Conservation (phyloP, 306 rosid genomes). For the Rubus idaeus region DNA sequence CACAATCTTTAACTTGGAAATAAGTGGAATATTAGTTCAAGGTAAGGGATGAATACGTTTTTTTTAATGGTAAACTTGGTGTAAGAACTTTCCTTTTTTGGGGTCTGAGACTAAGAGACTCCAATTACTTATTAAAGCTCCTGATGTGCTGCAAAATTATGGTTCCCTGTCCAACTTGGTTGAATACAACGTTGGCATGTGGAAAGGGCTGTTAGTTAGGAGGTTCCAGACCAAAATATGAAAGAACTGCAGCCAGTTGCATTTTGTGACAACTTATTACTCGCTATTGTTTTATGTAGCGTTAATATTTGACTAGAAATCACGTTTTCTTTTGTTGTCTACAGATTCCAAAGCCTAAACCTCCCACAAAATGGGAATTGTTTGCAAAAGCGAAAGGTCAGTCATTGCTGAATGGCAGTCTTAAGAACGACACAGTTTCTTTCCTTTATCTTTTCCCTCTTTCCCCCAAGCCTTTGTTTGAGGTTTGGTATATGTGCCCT, state of each 20-base stretch:
- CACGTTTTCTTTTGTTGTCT: slow-evolving; percentile 13
- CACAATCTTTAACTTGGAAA: not conserved
- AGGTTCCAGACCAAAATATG: not conserved
- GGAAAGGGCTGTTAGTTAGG: not conserved
- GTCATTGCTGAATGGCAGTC: slow-evolving; percentile 18
- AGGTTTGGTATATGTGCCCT: not conserved
- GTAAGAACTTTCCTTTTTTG: too few species aligned
- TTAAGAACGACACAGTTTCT: not conserved
- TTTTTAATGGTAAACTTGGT: not conserved
- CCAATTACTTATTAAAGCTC: not conserved
- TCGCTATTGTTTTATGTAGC: not conserved
- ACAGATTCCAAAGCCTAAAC: slow-evolving; percentile 81
- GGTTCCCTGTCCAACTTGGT: not conserved
- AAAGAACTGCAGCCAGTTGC: not conserved
- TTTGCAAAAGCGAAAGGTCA: slow-evolving; percentile 84
- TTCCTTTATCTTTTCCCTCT: not conserved
- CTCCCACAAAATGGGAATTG: slow-evolving; percentile 89
- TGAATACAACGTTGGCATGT: not conserved
- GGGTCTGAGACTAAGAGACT: not conserved
- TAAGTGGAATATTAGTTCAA: not conserved
- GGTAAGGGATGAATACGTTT: not conserved
- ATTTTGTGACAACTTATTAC: not conserved
- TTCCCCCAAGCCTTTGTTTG: not conserved
- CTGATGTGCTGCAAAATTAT: not conserved
- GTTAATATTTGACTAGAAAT: not conserved